A percentile compares a stretch with the other conserved stretches of the same genome.
phyloP scores from a whole-genome alignment of 78 protist genomes.

The Salpingoeca rosetta region DNA sequence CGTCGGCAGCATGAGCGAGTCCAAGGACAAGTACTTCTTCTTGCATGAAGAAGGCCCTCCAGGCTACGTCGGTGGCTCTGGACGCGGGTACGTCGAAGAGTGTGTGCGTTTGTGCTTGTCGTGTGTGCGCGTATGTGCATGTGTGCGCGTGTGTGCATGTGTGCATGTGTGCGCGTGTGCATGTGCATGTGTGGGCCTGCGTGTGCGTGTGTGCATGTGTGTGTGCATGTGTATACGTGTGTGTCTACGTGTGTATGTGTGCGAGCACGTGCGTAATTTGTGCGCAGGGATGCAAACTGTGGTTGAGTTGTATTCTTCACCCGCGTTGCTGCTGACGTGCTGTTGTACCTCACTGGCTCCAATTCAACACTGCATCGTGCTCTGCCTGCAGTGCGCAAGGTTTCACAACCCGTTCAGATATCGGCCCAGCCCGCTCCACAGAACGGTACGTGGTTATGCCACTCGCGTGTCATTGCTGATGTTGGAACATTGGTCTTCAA shows the following conservation, averaged over 20 bases:
- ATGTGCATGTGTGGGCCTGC: background rate
- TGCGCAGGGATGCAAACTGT: background rate
- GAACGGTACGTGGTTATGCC: background rate
- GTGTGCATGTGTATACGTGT: background rate
- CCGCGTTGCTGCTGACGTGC: background rate
- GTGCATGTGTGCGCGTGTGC: background rate
- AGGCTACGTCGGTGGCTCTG: constrained; percentile 79
- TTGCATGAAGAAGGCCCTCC: constrained; percentile 25
- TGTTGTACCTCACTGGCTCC: background rate
- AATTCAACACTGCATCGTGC: background rate
- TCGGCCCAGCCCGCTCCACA: constrained; percentile 61
- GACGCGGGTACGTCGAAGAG: constrained; percentile 79
- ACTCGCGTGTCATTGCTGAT: background rate
- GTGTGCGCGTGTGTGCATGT: background rate
- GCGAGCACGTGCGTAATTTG: constrained; percentile 2
- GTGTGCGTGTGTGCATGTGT: background rate
- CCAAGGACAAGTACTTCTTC: background rate
- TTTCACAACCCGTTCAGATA: constrained; percentile 87
- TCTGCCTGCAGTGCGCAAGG: constrained; percentile 63
- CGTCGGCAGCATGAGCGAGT: background rate
- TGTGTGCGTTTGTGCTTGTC: background rate
- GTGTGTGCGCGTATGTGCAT: no score
- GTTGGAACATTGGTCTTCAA: background rate
- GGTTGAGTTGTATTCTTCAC: background rate
- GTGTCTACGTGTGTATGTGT: no score